phyloP scores from a whole-genome alignment of 176 grass and related monocot species.

The Eragrostis nindensis region DNA sequence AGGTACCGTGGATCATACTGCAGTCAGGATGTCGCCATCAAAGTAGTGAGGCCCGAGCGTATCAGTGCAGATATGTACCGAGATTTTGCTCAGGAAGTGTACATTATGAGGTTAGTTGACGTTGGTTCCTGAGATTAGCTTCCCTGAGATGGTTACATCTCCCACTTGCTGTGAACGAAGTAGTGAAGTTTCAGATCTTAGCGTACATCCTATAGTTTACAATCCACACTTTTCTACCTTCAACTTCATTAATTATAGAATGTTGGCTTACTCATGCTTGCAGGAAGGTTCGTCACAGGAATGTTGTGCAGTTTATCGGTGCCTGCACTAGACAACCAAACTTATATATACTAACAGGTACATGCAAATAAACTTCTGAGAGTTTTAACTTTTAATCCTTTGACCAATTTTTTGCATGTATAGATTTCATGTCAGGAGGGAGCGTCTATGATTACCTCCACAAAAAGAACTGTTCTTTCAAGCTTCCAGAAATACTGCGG shows the following conservation, averaged over 20 bases:
- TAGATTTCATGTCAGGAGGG: conserved; percentile 88
- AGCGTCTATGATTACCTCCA: conserved; percentile 77
- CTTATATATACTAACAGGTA: conserved; percentile 88
- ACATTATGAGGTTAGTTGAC: conserved; percentile 83
- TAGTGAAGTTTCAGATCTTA: conserved; percentile 11
- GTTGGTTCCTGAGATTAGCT: neutral
- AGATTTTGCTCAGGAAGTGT: conserved; percentile 94
- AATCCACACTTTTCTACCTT: neutral
- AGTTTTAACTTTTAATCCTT: neutral
- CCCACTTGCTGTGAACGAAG: neutral
- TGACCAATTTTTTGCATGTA: conserved; percentile 3
- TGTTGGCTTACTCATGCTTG: conserved; percentile 21
- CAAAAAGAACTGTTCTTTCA: conserved; percentile 66
- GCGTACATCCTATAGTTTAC: neutral
- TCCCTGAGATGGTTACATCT: neutral
- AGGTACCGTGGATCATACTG: conserved; percentile 87
- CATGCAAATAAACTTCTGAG: conserved; percentile 7
- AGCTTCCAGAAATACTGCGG: conserved; percentile 65
- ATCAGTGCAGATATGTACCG: conserved; percentile 68
- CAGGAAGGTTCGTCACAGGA: conserved; percentile 89
- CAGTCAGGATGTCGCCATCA: conserved; percentile 94
- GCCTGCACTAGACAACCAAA: conserved; percentile 74
- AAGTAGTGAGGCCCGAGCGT: conserved; percentile 77
- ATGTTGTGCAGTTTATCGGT: conserved; percentile 88
- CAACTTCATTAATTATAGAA: conserved; percentile 11